These are phyloP conservation scores for Magnusiomyces suaveolens DNA, from an alignment of 1,139 yeast species.

Conservation along the genomic window DNA sequence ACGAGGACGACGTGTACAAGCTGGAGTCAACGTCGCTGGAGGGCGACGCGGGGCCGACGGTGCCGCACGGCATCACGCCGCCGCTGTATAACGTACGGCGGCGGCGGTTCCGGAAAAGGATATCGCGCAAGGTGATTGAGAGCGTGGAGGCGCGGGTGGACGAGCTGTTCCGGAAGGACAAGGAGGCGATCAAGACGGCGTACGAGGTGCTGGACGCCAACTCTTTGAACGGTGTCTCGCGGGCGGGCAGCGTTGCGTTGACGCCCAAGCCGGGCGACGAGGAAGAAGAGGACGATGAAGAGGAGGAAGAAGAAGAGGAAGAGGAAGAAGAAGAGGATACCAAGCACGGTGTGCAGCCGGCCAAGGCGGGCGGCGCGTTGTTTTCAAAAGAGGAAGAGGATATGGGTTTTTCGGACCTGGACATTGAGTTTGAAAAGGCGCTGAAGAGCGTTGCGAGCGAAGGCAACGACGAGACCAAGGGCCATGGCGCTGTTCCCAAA, in stretches of 20 bases:
- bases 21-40: conserved; percentile 32
- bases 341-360: no score
- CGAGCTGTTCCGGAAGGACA: conserved; percentile 64
- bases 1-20: conserved; percentile 44
- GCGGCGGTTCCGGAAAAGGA: conserved; percentile 45
- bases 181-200: conserved; percentile 71
- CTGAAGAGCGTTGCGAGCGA: not conserved
- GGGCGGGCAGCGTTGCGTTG: conserved; percentile 6
- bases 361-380: no score
- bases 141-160: conserved; percentile 70
- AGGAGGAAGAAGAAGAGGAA: conserved; percentile 21
- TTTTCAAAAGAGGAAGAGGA: conserved; percentile 7
- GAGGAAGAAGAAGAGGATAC: conserved; percentile 28
- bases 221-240: conserved; percentile 3
- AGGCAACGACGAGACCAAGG: not conserved
- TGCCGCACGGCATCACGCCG: conserved; percentile 72
- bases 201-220: conserved; percentile 64
- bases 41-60: conserved; percentile 40
- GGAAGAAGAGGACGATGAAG: conserved; percentile 27
- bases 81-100: conserved; percentile 55
- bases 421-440: not conserved
- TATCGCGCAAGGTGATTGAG: conserved; percentile 44
- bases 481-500: no score
- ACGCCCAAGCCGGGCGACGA: conserved; percentile 14
- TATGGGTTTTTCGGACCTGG: not conserved